Conservation (phyloP, 352 stramenopile species). For the Phytopythium vexans region DNA sequence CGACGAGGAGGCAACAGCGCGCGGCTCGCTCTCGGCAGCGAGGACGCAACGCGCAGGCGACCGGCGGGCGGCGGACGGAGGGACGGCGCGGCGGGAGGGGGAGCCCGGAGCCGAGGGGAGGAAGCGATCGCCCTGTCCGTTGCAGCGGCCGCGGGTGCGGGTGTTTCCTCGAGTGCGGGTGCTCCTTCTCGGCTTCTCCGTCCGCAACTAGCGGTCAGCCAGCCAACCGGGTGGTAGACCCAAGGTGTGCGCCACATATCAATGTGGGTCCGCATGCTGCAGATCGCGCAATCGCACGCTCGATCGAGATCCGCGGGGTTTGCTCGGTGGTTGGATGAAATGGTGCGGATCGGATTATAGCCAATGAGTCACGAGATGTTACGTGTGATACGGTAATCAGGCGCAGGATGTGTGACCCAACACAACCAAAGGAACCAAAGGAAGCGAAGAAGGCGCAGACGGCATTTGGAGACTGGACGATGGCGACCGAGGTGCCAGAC, state of each 20-base stretch:
- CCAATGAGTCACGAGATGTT: conserved; percentile 1
- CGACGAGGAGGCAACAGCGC: not conserved
- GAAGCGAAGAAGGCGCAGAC: not conserved
- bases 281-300: not conserved
- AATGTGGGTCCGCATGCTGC: not conserved
- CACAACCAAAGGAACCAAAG: not conserved
- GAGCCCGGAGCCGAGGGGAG: no score
- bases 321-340: not conserved
- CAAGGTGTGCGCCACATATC: not conserved
- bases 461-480: conserved; percentile 2
- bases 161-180: conserved; percentile 3
- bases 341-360: not conserved
- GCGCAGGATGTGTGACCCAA: not conserved
- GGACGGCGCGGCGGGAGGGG: no score
- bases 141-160: no score
- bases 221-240: conserved; percentile 10
- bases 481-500: conserved; percentile 38
- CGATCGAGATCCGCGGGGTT: not conserved
- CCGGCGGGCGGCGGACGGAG: no score
- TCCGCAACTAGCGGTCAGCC: conserved; percentile 5
- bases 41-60: no score
- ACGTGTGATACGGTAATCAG: conserved; percentile 2
- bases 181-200: conserved; percentile 2
- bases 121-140: no score
- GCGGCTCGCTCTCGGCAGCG: no score